Conservation (phyloP, 2,329 filamentous ascomycete species). For the Cladosporium austrohemisphaericum region DNA sequence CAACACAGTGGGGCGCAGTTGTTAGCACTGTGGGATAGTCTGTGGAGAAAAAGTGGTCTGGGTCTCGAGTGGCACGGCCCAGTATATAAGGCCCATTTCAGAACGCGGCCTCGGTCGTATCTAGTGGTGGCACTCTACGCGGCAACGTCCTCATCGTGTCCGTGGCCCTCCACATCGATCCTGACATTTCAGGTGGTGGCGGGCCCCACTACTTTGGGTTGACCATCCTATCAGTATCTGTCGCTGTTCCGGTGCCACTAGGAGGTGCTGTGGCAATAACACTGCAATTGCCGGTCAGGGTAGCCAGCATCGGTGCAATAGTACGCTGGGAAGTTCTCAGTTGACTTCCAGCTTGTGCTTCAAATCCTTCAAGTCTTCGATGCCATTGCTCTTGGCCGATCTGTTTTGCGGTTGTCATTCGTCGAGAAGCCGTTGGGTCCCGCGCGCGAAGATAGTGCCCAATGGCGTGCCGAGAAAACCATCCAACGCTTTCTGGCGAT, state of each 20-base stretch:
- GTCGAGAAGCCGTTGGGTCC: conserved; percentile 13
- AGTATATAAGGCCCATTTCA: conserved; percentile 7
- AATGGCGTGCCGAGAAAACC: conserved; percentile 11
- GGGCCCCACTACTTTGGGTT: conserved; percentile 8
- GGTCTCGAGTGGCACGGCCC: conserved; percentile 8
- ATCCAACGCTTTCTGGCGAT: conserved; percentile 12
- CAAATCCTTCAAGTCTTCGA: background rate
- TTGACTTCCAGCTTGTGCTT: conserved; percentile 5
- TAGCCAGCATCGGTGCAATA: background rate
- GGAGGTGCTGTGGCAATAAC: background rate
- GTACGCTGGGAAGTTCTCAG: background rate
- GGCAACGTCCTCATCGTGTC: conserved; percentile 10
- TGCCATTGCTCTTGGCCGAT: background rate
- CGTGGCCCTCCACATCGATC: conserved; percentile 6
- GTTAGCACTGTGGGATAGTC: conserved; percentile 16
- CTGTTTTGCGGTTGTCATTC: conserved; percentile 7
- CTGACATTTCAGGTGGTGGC: background rate
- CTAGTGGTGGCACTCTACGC: conserved; percentile 4
- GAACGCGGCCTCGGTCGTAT: conserved; percentile 11
- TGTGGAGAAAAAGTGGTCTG: conserved; percentile 16
- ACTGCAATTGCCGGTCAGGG: conserved; percentile 4
- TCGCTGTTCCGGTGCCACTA: background rate
- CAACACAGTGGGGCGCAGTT: conserved; percentile 14
- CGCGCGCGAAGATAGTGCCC: conserved; percentile 1
- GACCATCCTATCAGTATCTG: conserved; percentile 1